phyloP scores from a whole-genome alignment of 495 filamentous ascomycete species.

The Neurospora tetrasperma region DNA sequence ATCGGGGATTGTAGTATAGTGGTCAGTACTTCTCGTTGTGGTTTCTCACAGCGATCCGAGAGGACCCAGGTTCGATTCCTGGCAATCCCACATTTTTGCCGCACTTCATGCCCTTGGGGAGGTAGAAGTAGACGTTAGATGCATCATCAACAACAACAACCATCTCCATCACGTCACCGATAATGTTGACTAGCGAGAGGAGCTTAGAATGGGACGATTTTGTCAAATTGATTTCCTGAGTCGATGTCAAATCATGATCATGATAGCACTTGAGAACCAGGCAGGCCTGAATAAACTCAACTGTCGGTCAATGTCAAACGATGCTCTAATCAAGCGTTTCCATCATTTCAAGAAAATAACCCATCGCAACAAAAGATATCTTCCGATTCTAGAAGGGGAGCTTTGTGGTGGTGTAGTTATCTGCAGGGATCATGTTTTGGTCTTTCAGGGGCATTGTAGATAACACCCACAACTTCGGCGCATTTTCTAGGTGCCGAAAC shows the following conservation, averaged over 20 bases:
- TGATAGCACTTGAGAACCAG: background rate
- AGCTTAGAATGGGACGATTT: background rate
- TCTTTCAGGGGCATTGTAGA: background rate
- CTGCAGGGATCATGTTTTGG: background rate
- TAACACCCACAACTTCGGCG: background rate
- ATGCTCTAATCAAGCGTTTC: background rate
- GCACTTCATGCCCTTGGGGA: background rate
- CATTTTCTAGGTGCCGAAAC: background rate
- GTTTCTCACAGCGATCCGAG: background rate
- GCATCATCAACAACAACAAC: background rate
- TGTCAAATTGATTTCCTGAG: background rate
- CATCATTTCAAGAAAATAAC: background rate
- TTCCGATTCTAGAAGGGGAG: background rate
- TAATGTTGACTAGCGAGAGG: background rate
- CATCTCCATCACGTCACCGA: background rate
- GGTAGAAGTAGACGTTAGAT: background rate
- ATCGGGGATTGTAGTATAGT: background rate
- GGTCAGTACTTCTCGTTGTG: background rate
- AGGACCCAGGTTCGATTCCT: background rate
- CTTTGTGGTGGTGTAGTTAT: background rate
- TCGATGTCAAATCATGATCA: background rate
- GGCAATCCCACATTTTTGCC: background rate
- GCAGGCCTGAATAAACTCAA: background rate
- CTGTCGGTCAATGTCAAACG: background rate
- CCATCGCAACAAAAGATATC: background rate